Evolutionary conservation across 768 basidiomycete species (phyloP), one percentile per base, ranked within the genome.

Genomic region (Lanmaoa rubissima): DNA sequence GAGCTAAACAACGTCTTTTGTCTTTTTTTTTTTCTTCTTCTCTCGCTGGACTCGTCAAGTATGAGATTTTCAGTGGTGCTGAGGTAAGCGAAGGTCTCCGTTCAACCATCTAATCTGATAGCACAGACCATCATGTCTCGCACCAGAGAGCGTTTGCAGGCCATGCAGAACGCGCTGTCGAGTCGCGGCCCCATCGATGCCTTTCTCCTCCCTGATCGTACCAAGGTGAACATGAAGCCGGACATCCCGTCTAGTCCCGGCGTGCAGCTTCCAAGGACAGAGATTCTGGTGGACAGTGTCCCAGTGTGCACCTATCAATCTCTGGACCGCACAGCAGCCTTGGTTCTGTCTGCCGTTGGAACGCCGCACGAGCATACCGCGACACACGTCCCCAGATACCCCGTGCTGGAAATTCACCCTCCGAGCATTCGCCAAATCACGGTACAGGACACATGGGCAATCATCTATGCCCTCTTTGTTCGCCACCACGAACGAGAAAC

Each of bases 381-480:
- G 17, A 53, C 54, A 1, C 65, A 66, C 32, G 60, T 68, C 19
- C 65, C 61, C 5, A 36, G 46, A 17, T 68, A 63, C 44, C 65
- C 58, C 4, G 64, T 66, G 14, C 42, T 66, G 4, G 61, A 56
- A 35, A 59, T 68, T 10, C 14, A 19, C 21, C 42, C 52, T 19
- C n/a, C 54, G 40, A 24, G 26, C 24, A n/a, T 44, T 13, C 35
- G 41, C 36, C 39, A 14, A 19, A 66, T 73, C 38, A 43, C 67
- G 14, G 51, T 75, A 26, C 54, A 66, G 11, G 72, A 79, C 53
- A 51, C 73, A 26, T 82, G 80, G 80, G 73, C 66, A 4, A 62
- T 66, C 38, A 57, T 79, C 16, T 76, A 80, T 55, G 72, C 74
- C 12, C 66, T 81, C 3, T 79, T 77, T 64, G 74, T 73, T 7